Percentiles rank a stretch among this genome's conserved stretches.
phyloP scores from a whole-genome alignment of 495 filamentous ascomycete genomes.

The Penicillium silybi region DNA sequence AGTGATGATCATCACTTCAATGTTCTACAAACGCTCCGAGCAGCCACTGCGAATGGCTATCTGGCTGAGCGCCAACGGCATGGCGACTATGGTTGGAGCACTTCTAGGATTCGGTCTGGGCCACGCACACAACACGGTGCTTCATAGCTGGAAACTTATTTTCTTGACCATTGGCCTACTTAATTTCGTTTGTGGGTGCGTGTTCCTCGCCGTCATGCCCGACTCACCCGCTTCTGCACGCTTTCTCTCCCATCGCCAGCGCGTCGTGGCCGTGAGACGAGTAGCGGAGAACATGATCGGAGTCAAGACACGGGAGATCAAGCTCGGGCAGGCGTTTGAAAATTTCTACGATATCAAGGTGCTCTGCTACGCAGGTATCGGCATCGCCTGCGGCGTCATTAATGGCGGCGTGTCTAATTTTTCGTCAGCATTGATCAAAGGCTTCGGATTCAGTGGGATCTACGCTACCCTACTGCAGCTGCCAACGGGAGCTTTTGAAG shows the following conservation, averaged over 20 bases:
- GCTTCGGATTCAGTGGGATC: constrained; percentile 35
- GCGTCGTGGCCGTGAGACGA: constrained; percentile 39
- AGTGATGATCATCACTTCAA: constrained; percentile 55
- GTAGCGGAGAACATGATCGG: constrained; percentile 50
- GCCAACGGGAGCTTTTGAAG: constrained; percentile 43
- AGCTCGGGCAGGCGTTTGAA: constrained; percentile 35
- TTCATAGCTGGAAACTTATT: constrained; percentile 53
- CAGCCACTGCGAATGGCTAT: constrained; percentile 59
- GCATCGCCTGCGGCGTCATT: constrained; percentile 39
- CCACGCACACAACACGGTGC: constrained; percentile 35
- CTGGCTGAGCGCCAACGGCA: constrained; percentile 62
- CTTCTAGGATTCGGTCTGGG: constrained; percentile 53
- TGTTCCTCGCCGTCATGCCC: constrained; percentile 40
- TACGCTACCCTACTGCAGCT: constrained; percentile 44
- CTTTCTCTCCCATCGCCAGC: constrained; percentile 40
- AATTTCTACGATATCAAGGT: constrained; percentile 40
- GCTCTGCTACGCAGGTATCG: constrained; percentile 31
- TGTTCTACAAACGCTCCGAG: constrained; percentile 67
- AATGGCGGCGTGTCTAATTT: constrained; percentile 47
- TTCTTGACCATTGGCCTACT: constrained; percentile 51
- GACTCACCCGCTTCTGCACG: constrained; percentile 40
- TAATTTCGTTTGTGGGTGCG: constrained; percentile 41
- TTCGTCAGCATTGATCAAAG: constrained; percentile 44
- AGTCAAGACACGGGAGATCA: constrained; percentile 38
- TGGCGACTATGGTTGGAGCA: constrained; percentile 50